phyloP scores from a whole-genome alignment of 352 stramenopile genomes.

The Phytophthora kernoviae region DNA sequence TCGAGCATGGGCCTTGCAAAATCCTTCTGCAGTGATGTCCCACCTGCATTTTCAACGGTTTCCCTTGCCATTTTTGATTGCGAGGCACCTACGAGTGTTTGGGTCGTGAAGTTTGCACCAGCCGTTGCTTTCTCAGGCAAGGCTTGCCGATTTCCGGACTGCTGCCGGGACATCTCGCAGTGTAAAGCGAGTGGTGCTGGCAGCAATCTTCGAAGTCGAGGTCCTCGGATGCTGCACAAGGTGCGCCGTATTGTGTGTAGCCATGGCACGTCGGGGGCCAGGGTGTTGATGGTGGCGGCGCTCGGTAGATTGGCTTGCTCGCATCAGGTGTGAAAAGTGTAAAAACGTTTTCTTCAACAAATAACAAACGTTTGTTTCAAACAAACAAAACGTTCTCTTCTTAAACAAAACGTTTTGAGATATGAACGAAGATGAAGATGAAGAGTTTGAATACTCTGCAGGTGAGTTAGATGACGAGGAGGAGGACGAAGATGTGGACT shows the following conservation, averaged over 20 bases:
- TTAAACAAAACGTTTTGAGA: no score
- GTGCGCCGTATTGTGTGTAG: background rate
- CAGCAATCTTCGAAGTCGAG: background rate
- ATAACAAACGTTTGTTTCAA: no score
- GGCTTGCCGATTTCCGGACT: background rate
- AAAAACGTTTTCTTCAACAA: no score
- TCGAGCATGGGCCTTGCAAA: background rate
- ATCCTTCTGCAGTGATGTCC: background rate
- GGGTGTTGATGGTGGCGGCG: background rate
- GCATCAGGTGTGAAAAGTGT: no score
- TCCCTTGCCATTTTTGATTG: background rate
- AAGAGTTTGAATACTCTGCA: conserved; percentile 62
- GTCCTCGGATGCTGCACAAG: background rate
- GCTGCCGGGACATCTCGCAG: background rate
- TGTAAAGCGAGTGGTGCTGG: background rate
- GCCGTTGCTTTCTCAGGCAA: background rate
- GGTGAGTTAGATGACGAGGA: conserved; percentile 47
- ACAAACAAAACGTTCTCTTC: no score
- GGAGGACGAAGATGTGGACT: conserved; percentile 64
- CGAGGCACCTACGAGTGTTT: background rate
- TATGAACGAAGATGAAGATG: conserved; percentile 29
- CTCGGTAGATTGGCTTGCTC: background rate
- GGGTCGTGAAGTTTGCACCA: background rate
- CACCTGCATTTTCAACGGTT: background rate
- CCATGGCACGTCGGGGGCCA: background rate